Percentiles rank a stretch among this genome's conserved stretches.
These are phyloP conservation scores for Fusarium sp. DNA, from an alignment of 2,329 filamentous ascomycete genomes.

Conservation along the genomic window DNA sequence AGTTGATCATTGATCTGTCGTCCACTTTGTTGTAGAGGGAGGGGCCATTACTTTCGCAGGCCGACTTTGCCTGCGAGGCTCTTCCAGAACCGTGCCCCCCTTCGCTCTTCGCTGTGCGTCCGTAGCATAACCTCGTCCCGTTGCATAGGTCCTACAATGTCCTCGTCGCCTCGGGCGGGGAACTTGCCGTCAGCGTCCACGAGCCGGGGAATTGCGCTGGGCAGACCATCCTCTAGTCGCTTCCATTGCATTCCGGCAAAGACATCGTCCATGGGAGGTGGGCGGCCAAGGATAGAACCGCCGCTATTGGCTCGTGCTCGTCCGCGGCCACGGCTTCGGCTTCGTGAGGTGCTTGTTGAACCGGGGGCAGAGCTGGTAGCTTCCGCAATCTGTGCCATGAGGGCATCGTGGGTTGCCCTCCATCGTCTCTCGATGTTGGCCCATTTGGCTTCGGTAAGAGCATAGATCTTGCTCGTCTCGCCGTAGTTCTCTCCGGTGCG, in stretches of 20 bases:
- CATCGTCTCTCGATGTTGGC: constrained; percentile 80
- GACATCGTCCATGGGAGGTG: constrained; percentile 54
- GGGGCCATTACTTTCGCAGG: constrained; percentile 45
- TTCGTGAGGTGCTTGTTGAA: constrained; percentile 51
- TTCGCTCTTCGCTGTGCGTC: constrained; percentile 59
- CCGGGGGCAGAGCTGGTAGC: constrained; percentile 48
- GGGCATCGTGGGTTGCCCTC: constrained; percentile 76
- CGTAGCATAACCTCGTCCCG: constrained; percentile 67
- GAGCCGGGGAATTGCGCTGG: constrained; percentile 76
- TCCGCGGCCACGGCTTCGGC: constrained; percentile 56
- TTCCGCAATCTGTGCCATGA: constrained; percentile 66
- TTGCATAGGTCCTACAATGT: constrained; percentile 94
- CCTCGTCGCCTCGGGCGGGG: constrained; percentile 86
- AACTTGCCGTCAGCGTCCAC: constrained; percentile 85
- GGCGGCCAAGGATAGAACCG: constrained; percentile 55
- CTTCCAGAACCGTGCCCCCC: constrained; percentile 62
- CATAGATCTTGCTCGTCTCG: constrained; percentile 88
- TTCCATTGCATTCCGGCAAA: constrained; percentile 60
- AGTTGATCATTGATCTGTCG: constrained; percentile 32
- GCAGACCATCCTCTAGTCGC: constrained; percentile 66
- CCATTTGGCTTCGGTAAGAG: constrained; percentile 90
- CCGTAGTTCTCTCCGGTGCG: constrained; percentile 93
- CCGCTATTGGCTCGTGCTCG: constrained; percentile 56
- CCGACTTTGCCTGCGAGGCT: constrained; percentile 62
- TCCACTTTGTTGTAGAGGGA: constrained; percentile 11